Evolutionary conservation across 352 stramenopile genomes (phyloP), one percentile per base, ranked within the genome.

Genomic region (Phytophthora pluvialis): DNA sequence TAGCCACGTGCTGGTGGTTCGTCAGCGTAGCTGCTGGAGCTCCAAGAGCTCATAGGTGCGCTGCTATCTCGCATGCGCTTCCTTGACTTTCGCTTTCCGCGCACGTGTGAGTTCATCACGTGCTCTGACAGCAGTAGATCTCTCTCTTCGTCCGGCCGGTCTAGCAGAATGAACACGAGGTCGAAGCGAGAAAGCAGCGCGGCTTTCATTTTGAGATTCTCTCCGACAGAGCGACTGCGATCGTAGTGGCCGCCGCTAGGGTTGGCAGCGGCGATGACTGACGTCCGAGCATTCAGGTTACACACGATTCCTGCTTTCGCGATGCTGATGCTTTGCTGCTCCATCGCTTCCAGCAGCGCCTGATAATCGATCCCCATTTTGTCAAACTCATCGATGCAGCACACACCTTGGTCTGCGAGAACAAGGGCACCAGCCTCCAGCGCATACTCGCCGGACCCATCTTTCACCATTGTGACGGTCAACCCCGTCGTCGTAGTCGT

Each of bases 321-420:
- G 44, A 91, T 97, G 72, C 80, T 99, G 89, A 88, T 99, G 88
- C 83, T 99, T 75, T 99, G 97, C 65, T 99, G 97, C 80, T 99
- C 97, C 97, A 99, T 99, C 9, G 96, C 95, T 83, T 99, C 97
- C 15, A 99, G 83, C 5, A 99, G 76, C 7, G 94, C 88, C 45
- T 97, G 85, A 46, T 95, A 91, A 44, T 97, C 86, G 63, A 83
- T 83, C 3, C 78, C 79, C 94, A 99, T 98, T 73, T 99, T 99
- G 73, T 99, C 97, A 59, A 99, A 98, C 73, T 99, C 97, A 67
- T 99, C 97, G 60, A 99, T 98, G 77, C 95, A 99, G 70, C 96
- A 99, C 5, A 99, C 86, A 8, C 97, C 97, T 60, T 97, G 86
- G 70, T 99, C 96, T 5, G 93, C 92, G n/a, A 99, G 75, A 26